phyloP scores from a whole-genome alignment of 1,284 basidiomycete species.

The Agroathelia rolfsii region DNA sequence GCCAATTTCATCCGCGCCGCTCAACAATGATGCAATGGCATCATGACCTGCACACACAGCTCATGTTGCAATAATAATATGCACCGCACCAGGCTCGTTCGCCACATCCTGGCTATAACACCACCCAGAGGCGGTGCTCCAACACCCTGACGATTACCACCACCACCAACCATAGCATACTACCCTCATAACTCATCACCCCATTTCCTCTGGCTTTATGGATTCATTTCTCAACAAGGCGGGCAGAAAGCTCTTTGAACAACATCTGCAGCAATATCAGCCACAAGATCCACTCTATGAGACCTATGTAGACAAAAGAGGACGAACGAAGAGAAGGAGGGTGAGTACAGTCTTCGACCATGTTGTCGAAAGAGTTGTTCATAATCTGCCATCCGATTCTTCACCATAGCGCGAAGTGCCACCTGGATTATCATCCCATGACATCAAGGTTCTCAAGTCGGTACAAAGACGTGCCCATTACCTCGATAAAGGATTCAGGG shows the following conservation, averaged over 20 bases:
- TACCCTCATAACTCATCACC: too few species aligned
- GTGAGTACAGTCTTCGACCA: slow-evolving; percentile 29
- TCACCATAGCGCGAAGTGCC: slow-evolving; percentile 61
- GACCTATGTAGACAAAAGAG: slow-evolving; percentile 52
- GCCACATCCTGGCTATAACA: too few species aligned
- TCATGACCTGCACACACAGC: too few species aligned
- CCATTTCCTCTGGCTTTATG: too few species aligned
- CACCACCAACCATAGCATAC: too few species aligned
- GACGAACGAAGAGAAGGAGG: slow-evolving; percentile 61
- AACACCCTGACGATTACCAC: too few species aligned
- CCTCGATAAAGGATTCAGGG: slow-evolving; percentile 82
- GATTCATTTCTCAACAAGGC: slow-evolving; percentile 33
- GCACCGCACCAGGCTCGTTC: too few species aligned
- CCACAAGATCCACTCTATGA: slow-evolving; percentile 80
- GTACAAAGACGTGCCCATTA: slow-evolving; percentile 78
- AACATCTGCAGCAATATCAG: slow-evolving; percentile 53
- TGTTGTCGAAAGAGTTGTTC: slow-evolving; percentile 3
- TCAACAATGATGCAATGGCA: too few species aligned
- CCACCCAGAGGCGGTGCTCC: too few species aligned
- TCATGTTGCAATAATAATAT: too few species aligned
- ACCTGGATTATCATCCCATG: slow-evolving; percentile 68
- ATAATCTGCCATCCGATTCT: too few species aligned
- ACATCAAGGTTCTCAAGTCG: slow-evolving; percentile 67
- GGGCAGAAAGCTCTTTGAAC: slow-evolving; percentile 51
- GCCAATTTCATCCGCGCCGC: too few species aligned